These are phyloP conservation scores for Trametes coccinea DNA, from an alignment of 768 basidiomycete genomes.

Conservation along the genomic window DNA sequence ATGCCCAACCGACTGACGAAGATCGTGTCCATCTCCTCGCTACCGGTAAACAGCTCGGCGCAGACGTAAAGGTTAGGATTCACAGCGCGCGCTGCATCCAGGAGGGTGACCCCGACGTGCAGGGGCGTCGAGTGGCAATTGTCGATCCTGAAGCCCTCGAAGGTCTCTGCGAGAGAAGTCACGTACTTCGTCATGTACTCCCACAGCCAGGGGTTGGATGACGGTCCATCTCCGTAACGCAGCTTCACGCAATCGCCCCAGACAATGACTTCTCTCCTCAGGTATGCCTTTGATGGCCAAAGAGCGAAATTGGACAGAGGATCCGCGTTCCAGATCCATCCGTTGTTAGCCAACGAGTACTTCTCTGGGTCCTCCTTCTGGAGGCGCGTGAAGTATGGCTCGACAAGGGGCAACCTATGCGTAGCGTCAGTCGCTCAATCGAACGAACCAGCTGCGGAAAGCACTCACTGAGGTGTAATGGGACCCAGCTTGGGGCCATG, in stretches of 20 bases:
- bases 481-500: constrained; percentile 84
- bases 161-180: constrained; percentile 71
- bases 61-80: constrained; percentile 96
- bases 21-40: constrained; percentile 86
- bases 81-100: constrained; percentile 85
- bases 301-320: constrained; percentile 94
- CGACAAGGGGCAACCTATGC: constrained; percentile 77
- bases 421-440: constrained; percentile 3
- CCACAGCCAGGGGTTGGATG: constrained; percentile 95
- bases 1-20: constrained; percentile 93
- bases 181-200: constrained; percentile 86
- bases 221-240: constrained; percentile 80
- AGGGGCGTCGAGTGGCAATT: constrained; percentile 98
- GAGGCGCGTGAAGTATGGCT: constrained; percentile 90
- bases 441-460: background rate
- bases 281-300: constrained; percentile 88
- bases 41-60: constrained; percentile 96
- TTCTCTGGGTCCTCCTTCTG: constrained; percentile 48
- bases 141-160: constrained; percentile 97
- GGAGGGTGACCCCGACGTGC: constrained; percentile 91
- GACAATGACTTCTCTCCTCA: constrained; percentile 93
- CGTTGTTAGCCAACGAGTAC: constrained; percentile 93
- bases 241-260: constrained; percentile 99
- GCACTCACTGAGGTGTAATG: constrained; percentile 67
- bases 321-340: constrained; percentile 98